A percentile compares a stretch with the other conserved stretches of the same genome.
These are phyloP conservation scores for Mucor lusitanicus DNA, from an alignment of 371 early-diverging fungal species.

Conservation along the genomic window DNA sequence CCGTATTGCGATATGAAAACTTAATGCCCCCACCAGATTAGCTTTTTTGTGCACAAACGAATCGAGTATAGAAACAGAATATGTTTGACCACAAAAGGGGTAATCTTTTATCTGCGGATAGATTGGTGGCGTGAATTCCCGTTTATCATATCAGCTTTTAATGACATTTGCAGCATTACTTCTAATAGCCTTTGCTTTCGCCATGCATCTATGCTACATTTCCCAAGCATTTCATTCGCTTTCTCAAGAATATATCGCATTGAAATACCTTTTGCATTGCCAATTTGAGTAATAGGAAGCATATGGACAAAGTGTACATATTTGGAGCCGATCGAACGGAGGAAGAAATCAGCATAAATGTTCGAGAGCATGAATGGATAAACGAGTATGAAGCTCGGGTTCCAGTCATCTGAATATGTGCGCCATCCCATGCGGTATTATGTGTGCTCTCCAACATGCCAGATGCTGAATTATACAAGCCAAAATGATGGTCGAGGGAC, in stretches of 20 bases:
- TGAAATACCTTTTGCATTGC: background rate
- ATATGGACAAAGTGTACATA: background rate
- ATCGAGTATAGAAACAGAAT: background rate
- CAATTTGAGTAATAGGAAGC: background rate
- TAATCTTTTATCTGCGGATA: background rate
- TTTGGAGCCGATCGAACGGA: background rate
- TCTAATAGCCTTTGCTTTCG: background rate
- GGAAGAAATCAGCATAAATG: background rate
- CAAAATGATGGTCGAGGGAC: background rate
- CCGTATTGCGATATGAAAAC: background rate
- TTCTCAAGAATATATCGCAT: too few relatives aligned
- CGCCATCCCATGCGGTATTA: background rate
- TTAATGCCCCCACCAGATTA: background rate
- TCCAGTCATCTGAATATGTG: background rate
- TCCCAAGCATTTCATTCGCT: background rate
- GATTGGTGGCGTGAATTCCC: background rate
- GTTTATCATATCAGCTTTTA: background rate
- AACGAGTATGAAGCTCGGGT: background rate
- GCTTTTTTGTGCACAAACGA: too few relatives aligned
- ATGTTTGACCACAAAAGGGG: background rate
- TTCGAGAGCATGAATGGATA: background rate
- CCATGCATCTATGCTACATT: background rate
- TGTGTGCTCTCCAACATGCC: background rate
- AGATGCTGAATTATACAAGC: background rate
- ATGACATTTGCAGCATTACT: background rate